Percentiles rank a stretch among this genome's conserved stretches.
These are phyloP conservation scores for Aspergillus sp. DNA, from an alignment of 2,329 filamentous ascomycete species.

Conservation along the genomic window DNA sequence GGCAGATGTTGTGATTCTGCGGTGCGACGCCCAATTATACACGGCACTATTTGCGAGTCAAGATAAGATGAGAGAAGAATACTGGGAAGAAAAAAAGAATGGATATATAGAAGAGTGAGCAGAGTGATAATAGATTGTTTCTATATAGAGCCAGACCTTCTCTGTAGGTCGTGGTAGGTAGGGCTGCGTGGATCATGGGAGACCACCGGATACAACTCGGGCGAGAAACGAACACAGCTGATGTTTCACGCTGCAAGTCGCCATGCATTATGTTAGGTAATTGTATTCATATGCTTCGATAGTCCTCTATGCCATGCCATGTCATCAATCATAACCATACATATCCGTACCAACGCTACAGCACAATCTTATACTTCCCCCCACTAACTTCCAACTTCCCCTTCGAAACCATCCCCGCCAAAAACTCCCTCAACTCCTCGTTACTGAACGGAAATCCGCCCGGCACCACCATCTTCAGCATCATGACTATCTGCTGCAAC, in stretches of 20 bases:
- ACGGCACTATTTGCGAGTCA: background rate
- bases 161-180: too few species aligned
- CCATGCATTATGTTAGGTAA: too few species aligned
- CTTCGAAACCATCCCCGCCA: constrained; percentile 68
- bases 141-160: too few species aligned
- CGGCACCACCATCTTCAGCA: constrained; percentile 86
- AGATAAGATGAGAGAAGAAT: background rate
- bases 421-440: constrained; percentile 76
- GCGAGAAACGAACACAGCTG: too few species aligned
- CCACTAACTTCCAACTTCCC: constrained; percentile 62
- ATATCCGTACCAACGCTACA: background rate
- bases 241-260: too few species aligned
- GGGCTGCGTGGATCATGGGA: too few species aligned
- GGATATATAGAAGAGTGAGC: too few species aligned
- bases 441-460: constrained; percentile 85
- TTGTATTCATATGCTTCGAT: too few species aligned
- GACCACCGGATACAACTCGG: too few species aligned
- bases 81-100: background rate
- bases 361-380: constrained; percentile 59
- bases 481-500: constrained; percentile 75
- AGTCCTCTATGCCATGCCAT: too few species aligned
- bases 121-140: too few species aligned
- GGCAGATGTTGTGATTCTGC: constrained; percentile 18
- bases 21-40: background rate
- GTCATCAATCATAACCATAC: too few species aligned